These are phyloP conservation scores for Arctium lappa DNA, from an alignment of 129 eudicot genomes.

Conservation along the genomic window DNA sequence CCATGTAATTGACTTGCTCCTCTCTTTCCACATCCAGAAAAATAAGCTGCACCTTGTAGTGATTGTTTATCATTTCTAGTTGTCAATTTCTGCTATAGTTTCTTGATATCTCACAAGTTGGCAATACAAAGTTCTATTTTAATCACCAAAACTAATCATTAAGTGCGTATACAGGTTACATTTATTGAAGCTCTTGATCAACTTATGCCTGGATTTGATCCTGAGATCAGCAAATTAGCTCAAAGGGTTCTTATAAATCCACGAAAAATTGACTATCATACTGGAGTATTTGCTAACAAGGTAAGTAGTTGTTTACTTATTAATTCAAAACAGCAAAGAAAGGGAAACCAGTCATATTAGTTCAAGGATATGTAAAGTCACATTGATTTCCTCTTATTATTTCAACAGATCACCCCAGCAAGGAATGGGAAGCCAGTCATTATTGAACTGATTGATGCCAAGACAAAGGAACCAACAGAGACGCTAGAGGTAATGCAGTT, in stretches of 20 bases:
- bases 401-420: slow-evolving; percentile 76
- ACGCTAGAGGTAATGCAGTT: slow-evolving; percentile 64
- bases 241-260: slow-evolving; percentile 88
- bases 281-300: slow-evolving; percentile 94
- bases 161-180: slow-evolving; percentile 56
- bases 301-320: slow-evolving; percentile 28
- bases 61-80: not conserved
- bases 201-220: slow-evolving; percentile 98
- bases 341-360: not conserved
- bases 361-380: not conserved
- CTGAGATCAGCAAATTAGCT: slow-evolving; percentile 88
- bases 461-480: slow-evolving; percentile 77
- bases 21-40: not conserved
- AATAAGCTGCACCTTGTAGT: not conserved
- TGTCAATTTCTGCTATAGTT: not conserved
- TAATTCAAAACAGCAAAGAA: not conserved
- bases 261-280: slow-evolving; percentile 87
- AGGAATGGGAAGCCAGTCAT: slow-evolving; percentile 78
- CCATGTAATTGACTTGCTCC: not conserved
- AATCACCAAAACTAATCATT: slow-evolving; percentile 8
- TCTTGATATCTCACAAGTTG: not conserved
- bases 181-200: slow-evolving; percentile 96
- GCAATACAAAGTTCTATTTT: not conserved
- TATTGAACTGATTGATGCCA: slow-evolving; percentile 90
- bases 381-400: slow-evolving; percentile 2